Base-by-base conservation (phyloP, 176 grass and related monocot genomes). In the Areca catechu region DNA sequence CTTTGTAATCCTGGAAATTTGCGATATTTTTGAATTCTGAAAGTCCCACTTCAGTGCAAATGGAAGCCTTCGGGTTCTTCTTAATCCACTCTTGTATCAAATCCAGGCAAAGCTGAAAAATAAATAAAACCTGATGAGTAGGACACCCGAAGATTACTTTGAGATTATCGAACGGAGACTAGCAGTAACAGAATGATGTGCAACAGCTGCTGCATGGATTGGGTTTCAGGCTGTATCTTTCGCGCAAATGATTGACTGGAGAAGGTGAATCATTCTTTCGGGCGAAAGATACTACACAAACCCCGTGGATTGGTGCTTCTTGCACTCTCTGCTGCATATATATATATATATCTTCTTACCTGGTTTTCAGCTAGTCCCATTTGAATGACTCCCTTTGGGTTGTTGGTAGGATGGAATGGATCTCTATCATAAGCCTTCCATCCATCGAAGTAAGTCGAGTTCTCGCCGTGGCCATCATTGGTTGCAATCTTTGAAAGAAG, bases 321-420 rank as follows among this genome's bases (percentile, higher is more conserved):
- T n/a, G n/a, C n/a, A n/a, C n/a, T n/a, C n/a, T n/a, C n/a, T n/a
- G n/a, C n/a, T n/a, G n/a, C n/a, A n/a, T n/a, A n/a, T n/a, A n/a
- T n/a, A n/a, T n/a, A n/a, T n/a, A n/a, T n/a, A n/a, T 9, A 1
- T 22, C 4, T 1, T 22, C 19, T 15, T 48, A 96, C 91, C 53
- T 77, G 74, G 72, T 96, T 87, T 74, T 96, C 91, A n/a, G 86
- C 86, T 16, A 96, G 86, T 17, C 92, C 92, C 92, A 97, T 91
- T 70, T 97, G 92, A 60, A 97, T 97, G 69, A 97, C 80, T 0
- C 92, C 92, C 0, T 16, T 57, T 4, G 20, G 74, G 50, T 91
- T 97, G 24, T 6, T 15, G 17, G 27, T 62, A 19, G 51, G 75
- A 78, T 96, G 61, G 72, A 88, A 96, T 0, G 80, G 86, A 71